Base-by-base conservation (phyloP, 2,329 filamentous ascomycete species). In the Paecilomyces niveus region DNA sequence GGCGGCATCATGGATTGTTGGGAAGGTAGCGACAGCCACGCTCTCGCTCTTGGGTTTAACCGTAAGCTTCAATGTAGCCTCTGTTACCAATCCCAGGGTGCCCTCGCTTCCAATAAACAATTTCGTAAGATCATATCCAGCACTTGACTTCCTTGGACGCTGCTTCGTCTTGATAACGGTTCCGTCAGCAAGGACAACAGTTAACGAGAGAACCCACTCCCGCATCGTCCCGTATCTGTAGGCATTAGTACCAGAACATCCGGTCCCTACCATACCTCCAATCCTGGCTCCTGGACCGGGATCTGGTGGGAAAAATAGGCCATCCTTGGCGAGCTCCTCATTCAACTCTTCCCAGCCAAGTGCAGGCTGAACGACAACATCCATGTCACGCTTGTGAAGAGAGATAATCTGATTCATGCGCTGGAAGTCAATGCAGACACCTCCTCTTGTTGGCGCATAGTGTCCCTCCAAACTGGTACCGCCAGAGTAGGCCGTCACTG, bases 171-270 rank as follows among this genome's bases (percentile, higher is more conserved):
- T 93, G 76, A 97, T 88, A 55, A 96, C 76, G 1, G 92, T 96
- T 54, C 92, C 92, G 73, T 96, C 92, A 18, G 92, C 92, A 67
- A 96, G 81, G 10, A 96, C 92, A 3, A 96, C 90, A 0, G 92
- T 96, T 64, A 96, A 76, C 57, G 85, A 89, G 22, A 96, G 77
- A 11, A 96, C 92, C 92, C 92, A 96, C 71, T 96, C 92, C 62
- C 90, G 87, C 91, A 96, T 96, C 1, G 92, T 96, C 62, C 92
- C 92, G 72, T 96, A 96, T 59, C 92, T 83, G 77, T 95, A 96
- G 15, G 92, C 88, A 72, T 96, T 96, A 13, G 92, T 96, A 59
- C 92, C 92, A 3, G 77, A 80, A 62, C 78, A 81, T 53, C 78
- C 78, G 9, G 78, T 81, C 9, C 78, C 78, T 10, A 81, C 75